These are phyloP conservation scores for Caryopteris hybrid DNA, from an alignment of 305 asterid genomes.

Conservation along the genomic window DNA sequence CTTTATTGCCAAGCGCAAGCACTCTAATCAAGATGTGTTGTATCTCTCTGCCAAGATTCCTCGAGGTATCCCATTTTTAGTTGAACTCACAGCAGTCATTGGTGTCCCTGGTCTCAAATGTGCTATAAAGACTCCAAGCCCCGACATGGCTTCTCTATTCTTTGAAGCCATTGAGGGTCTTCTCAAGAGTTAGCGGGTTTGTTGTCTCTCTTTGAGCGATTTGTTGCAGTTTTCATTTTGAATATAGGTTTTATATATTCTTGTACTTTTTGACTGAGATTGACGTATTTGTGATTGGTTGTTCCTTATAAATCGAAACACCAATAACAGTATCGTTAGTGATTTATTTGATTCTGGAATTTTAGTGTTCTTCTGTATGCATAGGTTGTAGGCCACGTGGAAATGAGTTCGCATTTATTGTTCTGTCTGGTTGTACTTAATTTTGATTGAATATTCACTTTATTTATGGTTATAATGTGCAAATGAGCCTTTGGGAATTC, in stretches of 20 bases:
- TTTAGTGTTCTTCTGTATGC: slow-evolving; percentile 4
- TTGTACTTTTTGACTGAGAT: slow-evolving; percentile 1
- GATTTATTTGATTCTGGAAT: slow-evolving; percentile 10
- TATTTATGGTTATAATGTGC: background rate
- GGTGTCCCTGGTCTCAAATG: slow-evolving; percentile 91
- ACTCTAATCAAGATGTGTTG: slow-evolving; percentile 84
- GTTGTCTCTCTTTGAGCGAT: background rate
- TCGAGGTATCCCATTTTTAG: slow-evolving; percentile 77
- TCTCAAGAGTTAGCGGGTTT: slow-evolving; percentile 42
- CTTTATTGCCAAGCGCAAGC: slow-evolving; percentile 93
- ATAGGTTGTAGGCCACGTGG: slow-evolving; percentile 14
- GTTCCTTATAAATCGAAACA: background rate
- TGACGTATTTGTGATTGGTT: slow-evolving; percentile 3
- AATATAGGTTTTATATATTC: slow-evolving; percentile 14
- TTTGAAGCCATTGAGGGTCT: slow-evolving; percentile 73
- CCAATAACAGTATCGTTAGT: background rate
- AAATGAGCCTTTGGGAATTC: background rate
- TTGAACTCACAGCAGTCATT: slow-evolving; percentile 74
- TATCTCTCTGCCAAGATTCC: slow-evolving; percentile 94
- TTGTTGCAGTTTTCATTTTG: slow-evolving; percentile 5
- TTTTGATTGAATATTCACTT: background rate
- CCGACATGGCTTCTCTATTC: slow-evolving; percentile 89
- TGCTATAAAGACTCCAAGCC: slow-evolving; percentile 82
- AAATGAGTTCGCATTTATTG: slow-evolving; percentile 14
- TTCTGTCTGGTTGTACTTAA: background rate